Evolutionary conservation across 257 asterid genomes (phyloP), one percentile per base, ranked within the genome.

Genomic region (Solanum phureja): DNA sequence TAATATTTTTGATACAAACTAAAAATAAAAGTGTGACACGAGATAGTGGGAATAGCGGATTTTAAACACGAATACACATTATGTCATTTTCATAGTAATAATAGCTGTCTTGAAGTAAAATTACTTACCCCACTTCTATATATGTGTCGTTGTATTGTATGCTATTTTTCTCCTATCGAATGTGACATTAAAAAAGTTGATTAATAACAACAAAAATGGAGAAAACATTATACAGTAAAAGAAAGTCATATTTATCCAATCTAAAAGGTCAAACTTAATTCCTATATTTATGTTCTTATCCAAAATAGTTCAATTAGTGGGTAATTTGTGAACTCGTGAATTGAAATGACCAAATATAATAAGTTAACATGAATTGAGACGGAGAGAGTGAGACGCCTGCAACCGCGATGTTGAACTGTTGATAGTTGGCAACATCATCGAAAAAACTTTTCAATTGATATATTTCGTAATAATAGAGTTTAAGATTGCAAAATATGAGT

Each of bases 341-440:
- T 4, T 4, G 33, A 9, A 2, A 64, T 64, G 31, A 64, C 0
- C 2, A 10, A 62, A 62, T 64, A 64, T 4, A n/a, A 60, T 23
- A 60, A 8, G 10, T 21, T 23, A 60, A 60, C 11, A 23, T 60
- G 24, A 2, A 52, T 58, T 52, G 23, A 52, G 60, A 6, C 0
- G 60, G 23, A 52, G 60, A 5, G 52, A 6, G 9, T 52, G 3
- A 0, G 4, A 18, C 0, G 9, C 8, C 8, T 18, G 0, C 0
- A 52, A 52, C 2, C n/a, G 6, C 4, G 1, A 3, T 16, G 4
- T 3, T 52, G 8, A 52, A 3, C 23, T 6, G 4, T 2, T 52
- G 4, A 18, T 52, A 52, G n/a, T 52, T 52, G 62, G 3, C 62
- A 52, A 2, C 1, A 1, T 52, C 9, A 52, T 52, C 1, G 62